Percentiles rank a stretch among this genome's conserved stretches.
phyloP scores from a whole-genome alignment of 2,329 filamentous ascomycete genomes.

The Didymella segeticola region DNA sequence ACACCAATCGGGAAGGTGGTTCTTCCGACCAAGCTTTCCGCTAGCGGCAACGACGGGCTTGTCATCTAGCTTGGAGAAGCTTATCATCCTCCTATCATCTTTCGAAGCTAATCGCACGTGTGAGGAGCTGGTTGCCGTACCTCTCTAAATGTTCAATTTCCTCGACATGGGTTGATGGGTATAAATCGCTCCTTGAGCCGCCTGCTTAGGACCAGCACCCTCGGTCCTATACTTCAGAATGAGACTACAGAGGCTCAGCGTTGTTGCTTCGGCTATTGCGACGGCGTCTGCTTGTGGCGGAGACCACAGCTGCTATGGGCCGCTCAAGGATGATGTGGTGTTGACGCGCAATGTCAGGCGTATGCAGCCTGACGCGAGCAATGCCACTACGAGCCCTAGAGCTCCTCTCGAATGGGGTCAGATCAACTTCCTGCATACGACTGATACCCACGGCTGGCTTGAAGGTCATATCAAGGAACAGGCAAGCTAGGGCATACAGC shows the following conservation, averaged over 20 bases:
- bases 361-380: constrained; percentile 55
- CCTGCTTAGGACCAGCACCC: not conserved
- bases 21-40: constrained; percentile 24
- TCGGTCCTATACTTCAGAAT: constrained; percentile 14
- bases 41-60: constrained; percentile 16
- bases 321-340: constrained; percentile 48
- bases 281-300: constrained; percentile 39
- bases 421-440: constrained; percentile 71
- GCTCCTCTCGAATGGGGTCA: constrained; percentile 66
- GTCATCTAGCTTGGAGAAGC: constrained; percentile 26
- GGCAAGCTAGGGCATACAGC: not conserved
- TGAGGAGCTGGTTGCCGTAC: constrained; percentile 6
- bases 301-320: constrained; percentile 48
- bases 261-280: constrained; percentile 16
- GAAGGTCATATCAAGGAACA: constrained; percentile 67
- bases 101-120: constrained; percentile 26
- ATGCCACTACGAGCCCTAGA: constrained; percentile 46
- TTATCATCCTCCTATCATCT: constrained; percentile 25
- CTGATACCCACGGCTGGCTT: constrained; percentile 68
- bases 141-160: not conserved
- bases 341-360: constrained; percentile 51
- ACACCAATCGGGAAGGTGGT: constrained; percentile 31
- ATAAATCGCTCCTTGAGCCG: constrained; percentile 2
- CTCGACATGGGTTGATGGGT: constrained; percentile 1
- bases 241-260: constrained; percentile 13